Percentiles rank a stretch among this genome's conserved stretches.
phyloP scores from a whole-genome alignment of 495 filamentous ascomycete species.

The Articulospora tetracladia region DNA sequence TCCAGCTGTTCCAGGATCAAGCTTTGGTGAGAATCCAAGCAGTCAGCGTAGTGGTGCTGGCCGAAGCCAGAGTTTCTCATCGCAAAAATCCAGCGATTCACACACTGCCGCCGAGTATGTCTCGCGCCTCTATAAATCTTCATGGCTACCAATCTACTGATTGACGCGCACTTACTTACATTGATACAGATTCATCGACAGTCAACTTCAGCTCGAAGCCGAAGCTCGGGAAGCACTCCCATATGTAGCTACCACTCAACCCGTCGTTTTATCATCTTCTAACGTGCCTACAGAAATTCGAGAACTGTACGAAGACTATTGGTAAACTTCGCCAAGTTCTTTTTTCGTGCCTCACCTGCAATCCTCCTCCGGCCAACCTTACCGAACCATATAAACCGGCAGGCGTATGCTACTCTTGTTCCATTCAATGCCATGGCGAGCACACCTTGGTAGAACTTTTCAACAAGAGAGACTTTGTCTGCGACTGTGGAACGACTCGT shows the following conservation, averaged over 20 bases:
- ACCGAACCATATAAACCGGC: conserved; percentile 67
- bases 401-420: conserved; percentile 93
- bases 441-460: conserved; percentile 96
- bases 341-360: conserved; percentile 91
- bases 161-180: not conserved
- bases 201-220: conserved; percentile 84
- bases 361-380: conserved; percentile 63
- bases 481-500: conserved; percentile 91
- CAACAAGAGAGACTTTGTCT: conserved; percentile 89
- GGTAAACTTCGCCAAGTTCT: conserved; percentile 82
- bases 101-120: conserved; percentile 85
- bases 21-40: not conserved
- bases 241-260: conserved; percentile 52
- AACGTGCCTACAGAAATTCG: conserved; percentile 63
- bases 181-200: conserved; percentile 71
- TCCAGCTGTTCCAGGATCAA: conserved; percentile 12
- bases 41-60: not conserved
- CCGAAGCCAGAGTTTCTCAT: conserved; percentile 30
- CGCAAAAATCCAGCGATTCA: conserved; percentile 63
- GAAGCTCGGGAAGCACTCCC: conserved; percentile 93
- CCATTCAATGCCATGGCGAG: conserved; percentile 93
- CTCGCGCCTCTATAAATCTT: not conserved
- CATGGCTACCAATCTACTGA: not conserved
- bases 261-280: conserved; percentile 6
- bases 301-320: conserved; percentile 83